Evolutionary conservation across 2,329 filamentous ascomycete genomes (phyloP).

Genomic region (Pyrenochaeta sp.): DNA sequence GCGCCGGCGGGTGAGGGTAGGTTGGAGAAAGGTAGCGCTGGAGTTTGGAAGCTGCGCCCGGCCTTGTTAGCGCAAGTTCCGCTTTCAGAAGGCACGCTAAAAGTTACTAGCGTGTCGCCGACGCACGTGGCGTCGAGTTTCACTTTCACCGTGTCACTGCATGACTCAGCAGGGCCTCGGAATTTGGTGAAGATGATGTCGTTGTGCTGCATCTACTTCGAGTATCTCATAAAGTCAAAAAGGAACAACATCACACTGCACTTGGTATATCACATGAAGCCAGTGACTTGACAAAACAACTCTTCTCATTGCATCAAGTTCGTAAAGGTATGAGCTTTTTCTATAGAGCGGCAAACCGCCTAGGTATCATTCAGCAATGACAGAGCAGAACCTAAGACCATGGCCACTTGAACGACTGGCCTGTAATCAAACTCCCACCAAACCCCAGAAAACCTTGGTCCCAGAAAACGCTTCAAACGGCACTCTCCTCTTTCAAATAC

Average conservation of each 20-base stretch:
- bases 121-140: conserved; percentile 9
- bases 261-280: too few species aligned
- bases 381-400: conserved; percentile 4
- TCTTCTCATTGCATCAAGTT: not conserved
- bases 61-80: conserved; percentile 16
- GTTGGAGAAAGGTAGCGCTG: conserved; percentile 18
- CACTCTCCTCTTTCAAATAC: conserved; percentile 38
- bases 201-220: too few species aligned
- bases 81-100: conserved; percentile 16
- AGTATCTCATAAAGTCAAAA: too few species aligned
- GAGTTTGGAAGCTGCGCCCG: conserved; percentile 16
- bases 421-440: too few species aligned
- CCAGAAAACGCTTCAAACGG: conserved; percentile 24
- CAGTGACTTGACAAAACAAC: too few species aligned
- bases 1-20: conserved; percentile 12
- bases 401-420: too few species aligned
- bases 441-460: conserved; percentile 2
- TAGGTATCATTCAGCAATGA: conserved; percentile 23
- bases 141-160: too few species aligned
- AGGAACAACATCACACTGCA: too few species aligned
- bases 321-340: conserved; percentile 1
- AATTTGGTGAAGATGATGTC: not conserved
- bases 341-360: conserved; percentile 9
- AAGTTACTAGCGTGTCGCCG: not conserved
- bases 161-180: too few species aligned